Conservation (phyloP, 129 eudicot species). For the Silybum marianum region DNA sequence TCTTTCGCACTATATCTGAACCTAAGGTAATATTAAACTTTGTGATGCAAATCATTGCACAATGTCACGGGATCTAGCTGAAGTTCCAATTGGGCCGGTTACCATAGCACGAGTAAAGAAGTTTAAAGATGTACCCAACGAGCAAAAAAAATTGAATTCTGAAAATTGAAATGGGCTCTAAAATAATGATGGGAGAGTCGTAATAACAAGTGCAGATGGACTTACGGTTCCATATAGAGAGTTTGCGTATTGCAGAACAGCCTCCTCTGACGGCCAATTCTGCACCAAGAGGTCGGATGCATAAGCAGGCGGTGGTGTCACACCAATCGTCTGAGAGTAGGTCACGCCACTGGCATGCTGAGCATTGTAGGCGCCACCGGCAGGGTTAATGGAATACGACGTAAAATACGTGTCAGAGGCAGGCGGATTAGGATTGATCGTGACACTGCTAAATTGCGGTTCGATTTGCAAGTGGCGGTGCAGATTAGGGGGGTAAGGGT, state of each 20-base stretch:
- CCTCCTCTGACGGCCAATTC: constrained; percentile 25
- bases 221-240: constrained; percentile 26
- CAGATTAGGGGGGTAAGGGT: constrained; percentile 35
- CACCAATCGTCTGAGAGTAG: constrained; percentile 35
- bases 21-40: background rate
- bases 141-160: background rate
- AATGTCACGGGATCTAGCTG: background rate
- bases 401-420: constrained; percentile 36
- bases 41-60: background rate
- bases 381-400: constrained; percentile 23
- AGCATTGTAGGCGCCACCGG: constrained; percentile 23
- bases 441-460: background rate
- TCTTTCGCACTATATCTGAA: background rate
- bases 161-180: background rate
- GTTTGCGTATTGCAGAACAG: constrained; percentile 25
- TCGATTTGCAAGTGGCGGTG: constrained; percentile 16
- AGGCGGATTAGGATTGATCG: constrained; percentile 30
- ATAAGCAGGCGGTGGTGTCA: constrained; percentile 30
- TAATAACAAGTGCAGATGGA: background rate
- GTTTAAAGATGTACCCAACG: background rate
- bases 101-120: background rate
- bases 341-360: constrained; percentile 29
- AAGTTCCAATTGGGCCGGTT: background rate
- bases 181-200: background rate
- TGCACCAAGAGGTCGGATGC: constrained; percentile 19